These are phyloP conservation scores for Exophiala calicioides DNA, from an alignment of 2,329 filamentous ascomycete genomes.

Conservation along the genomic window DNA sequence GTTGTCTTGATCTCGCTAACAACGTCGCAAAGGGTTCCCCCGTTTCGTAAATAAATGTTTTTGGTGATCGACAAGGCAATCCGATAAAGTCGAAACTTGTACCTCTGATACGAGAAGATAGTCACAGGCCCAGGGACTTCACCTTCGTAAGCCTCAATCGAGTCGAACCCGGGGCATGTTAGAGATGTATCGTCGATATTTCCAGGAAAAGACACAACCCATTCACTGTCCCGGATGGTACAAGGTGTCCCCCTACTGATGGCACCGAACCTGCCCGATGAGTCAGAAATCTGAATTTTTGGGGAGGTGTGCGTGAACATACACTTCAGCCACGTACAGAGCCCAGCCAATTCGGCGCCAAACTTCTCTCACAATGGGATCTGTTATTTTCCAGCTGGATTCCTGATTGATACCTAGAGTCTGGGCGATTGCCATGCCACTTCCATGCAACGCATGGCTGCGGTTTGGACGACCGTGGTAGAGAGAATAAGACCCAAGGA, in stretches of 20 bases:
- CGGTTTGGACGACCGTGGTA: slow-evolving; percentile 23
- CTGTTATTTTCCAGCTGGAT: slow-evolving; percentile 19
- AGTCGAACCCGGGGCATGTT: slow-evolving; percentile 19
- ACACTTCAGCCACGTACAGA: slow-evolving; percentile 22
- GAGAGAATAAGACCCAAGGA: slow-evolving; percentile 19
- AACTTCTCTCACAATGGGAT: slow-evolving; percentile 16
- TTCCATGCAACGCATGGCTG: slow-evolving; percentile 13
- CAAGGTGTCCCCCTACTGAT: slow-evolving; percentile 24
- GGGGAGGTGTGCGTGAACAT: neutral
- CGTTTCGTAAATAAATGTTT: slow-evolving; percentile 18
- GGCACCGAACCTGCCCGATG: slow-evolving; percentile 18
- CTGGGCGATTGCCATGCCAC: slow-evolving; percentile 15
- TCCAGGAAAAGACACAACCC: slow-evolving; percentile 14
- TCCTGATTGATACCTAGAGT: slow-evolving; percentile 20
- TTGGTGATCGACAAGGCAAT: slow-evolving; percentile 22
- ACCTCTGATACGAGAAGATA: slow-evolving; percentile 26
- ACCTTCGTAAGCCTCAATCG: slow-evolving; percentile 14
- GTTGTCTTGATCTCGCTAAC: slow-evolving; percentile 19
- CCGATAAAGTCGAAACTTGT: slow-evolving; percentile 23
- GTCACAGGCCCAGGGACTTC: slow-evolving; percentile 20
- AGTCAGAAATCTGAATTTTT: too few species aligned
- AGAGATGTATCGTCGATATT: slow-evolving; percentile 22
- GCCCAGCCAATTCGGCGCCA: slow-evolving; percentile 23
- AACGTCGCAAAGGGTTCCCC: slow-evolving; percentile 11
- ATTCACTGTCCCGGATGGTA: slow-evolving; percentile 18